A percentile compares a stretch with the other conserved stretches of the same genome.
phyloP scores from a whole-genome alignment of 768 basidiomycete species.

The Leucosporidium creatinivorum region DNA sequence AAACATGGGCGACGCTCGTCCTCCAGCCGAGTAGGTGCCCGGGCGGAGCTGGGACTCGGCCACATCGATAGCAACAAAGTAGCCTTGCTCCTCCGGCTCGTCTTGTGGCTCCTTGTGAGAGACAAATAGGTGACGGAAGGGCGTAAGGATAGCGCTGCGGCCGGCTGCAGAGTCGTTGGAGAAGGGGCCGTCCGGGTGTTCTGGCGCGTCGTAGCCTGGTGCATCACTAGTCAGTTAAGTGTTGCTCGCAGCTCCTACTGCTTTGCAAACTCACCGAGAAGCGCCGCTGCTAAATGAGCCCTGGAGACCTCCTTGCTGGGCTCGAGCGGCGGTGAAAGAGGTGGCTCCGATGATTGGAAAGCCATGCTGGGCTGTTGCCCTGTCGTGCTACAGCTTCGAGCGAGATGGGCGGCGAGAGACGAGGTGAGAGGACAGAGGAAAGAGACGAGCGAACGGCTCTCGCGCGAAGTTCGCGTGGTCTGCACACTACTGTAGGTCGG shows the following conservation, averaged over 20 bases:
- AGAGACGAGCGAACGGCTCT: no score
- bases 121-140: not conserved
- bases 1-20: not conserved
- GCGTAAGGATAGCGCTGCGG: not conserved
- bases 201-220: slow-evolving; percentile 2
- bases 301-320: no score
- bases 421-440: no score
- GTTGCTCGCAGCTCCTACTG: not conserved
- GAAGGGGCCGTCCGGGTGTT: not conserved
- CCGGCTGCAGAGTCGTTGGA: not conserved
- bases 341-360: no score
- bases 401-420: no score
- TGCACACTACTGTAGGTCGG: no score
- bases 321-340: no score
- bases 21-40: no score
- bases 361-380: no score
- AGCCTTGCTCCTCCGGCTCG: not conserved
- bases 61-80: no score
- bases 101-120: not conserved
- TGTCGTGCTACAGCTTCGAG: no score
- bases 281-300: not conserved
- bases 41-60: not conserved
- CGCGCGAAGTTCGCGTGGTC: no score
- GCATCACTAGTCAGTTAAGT: not conserved
- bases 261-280: not conserved